Evolutionary conservation across 352 stramenopile genomes (phyloP), one percentile per base, ranked within the genome.

Genomic region (Saprolegnia diclina): DNA sequence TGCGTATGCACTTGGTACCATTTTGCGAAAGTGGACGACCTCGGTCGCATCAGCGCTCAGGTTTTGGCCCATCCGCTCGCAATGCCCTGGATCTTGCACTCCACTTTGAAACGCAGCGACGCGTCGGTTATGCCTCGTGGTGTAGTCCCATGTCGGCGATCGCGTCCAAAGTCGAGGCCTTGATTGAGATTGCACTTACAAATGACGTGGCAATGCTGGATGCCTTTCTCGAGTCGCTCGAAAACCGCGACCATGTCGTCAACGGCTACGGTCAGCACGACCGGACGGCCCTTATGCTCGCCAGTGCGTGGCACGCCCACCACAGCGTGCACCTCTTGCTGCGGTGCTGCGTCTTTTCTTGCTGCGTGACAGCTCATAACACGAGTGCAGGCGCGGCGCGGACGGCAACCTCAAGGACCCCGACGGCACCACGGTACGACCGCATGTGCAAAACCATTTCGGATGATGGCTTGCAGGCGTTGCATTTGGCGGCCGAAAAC

Each of bases 1-100:
- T n/a, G n/a, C n/a, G n/a, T 35, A 59, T 44, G 53, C 29, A 44
- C 5, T 13, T 42, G 72, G 64, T 67, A 82, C 72, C 78, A 87
- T 85, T 38, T 75, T 71, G 6, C 84, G 81, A 65, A 92, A 92
- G 29, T 76, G 77, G 50, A 77, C 38, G 32, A 69, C 35, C 14
- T 69, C 63, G 13, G 50, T 69, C 63, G 63, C 63, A 44, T 69
- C 63, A 37, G 63, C 63, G 53, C 63, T 69, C 63, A 69, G 18
- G 48, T 69, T 69, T 29, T 69, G 63, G 32, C 63, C 63, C 63
- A 69, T 69, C 7, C 29, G 29, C 37, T 65, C 42, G 5, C 50
- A 19, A 19, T 37, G n/a, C n/a, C n/a, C n/a, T n/a, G 29, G 29
- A 35, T 35, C 29, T 35, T 35, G 29, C 29, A 35, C 2, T 35